phyloP scores from a whole-genome alignment of 345 rosid species.

The Salix exigua region DNA sequence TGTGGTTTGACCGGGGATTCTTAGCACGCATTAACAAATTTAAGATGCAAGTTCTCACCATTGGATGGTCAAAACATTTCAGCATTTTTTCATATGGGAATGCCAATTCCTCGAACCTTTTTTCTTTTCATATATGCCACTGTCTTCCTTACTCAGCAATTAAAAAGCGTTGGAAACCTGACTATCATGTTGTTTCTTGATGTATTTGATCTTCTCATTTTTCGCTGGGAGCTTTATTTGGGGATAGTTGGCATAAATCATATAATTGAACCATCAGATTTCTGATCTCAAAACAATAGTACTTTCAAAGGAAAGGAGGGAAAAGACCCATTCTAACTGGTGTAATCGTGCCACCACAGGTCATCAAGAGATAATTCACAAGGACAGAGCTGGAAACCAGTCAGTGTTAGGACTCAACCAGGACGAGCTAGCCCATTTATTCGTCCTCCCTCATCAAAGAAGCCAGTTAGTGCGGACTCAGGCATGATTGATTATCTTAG shows the following conservation, averaged over 20 bases:
- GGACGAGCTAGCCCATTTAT: conserved; percentile 46
- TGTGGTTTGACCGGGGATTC: neutral
- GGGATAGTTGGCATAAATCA: neutral
- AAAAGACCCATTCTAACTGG: conserved; percentile 4
- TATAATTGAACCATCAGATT: neutral
- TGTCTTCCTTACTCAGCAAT: neutral
- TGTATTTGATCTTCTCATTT: neutral
- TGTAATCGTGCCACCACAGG: conserved; percentile 36
- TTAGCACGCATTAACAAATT: neutral
- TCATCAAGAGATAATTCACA: conserved; percentile 55
- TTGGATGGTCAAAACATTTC: neutral
- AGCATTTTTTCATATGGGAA: neutral
- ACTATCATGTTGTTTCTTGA: neutral
- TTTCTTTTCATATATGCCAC: neutral
- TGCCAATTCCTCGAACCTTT: neutral
- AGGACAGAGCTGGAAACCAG: conserved; percentile 43
- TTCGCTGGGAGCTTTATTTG: neutral
- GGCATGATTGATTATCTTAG: conserved; percentile 73
- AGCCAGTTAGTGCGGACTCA: conserved; percentile 49
- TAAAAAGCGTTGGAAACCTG: neutral
- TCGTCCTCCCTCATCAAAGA: conserved; percentile 80
- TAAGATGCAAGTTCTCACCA: neutral
- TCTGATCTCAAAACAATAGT: neutral
- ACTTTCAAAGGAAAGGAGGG: neutral
- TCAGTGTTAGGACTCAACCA: conserved; percentile 30